A percentile compares a stretch with the other conserved stretches of the same genome.
phyloP scores from a whole-genome alignment of 148 eudicot genomes.

The Dysphania ambrosioides region DNA sequence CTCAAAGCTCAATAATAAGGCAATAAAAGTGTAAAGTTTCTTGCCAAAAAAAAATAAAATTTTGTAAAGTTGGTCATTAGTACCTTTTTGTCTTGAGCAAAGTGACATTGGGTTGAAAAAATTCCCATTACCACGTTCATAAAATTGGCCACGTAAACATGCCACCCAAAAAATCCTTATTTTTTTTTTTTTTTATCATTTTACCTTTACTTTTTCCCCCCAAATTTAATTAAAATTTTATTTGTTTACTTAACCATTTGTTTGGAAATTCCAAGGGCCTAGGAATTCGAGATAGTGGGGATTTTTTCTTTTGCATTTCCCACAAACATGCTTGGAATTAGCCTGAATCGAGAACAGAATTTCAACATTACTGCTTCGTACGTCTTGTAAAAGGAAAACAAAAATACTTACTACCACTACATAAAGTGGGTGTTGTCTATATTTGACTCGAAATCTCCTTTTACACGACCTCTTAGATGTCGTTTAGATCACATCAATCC shows the following conservation, averaged over 20 bases:
- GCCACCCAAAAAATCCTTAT: not conserved
- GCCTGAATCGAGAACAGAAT: slow-evolving; percentile 32
- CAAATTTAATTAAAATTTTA: not conserved
- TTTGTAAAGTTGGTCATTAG: slow-evolving; percentile 8
- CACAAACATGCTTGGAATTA: slow-evolving; percentile 57
- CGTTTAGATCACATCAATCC: too few species aligned
- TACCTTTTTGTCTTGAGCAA: slow-evolving; percentile 16
- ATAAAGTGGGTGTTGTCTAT: slow-evolving; percentile 8
- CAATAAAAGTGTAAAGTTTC: slow-evolving; percentile 18
- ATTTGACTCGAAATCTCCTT: not conserved
- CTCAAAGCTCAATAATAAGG: slow-evolving; percentile 16
- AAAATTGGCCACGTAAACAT: not conserved
- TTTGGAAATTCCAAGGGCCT: slow-evolving; percentile 46
- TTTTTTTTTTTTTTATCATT: not conserved
- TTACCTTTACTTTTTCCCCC: not conserved
- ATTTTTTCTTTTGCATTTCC: slow-evolving; percentile 33
- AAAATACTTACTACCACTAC: slow-evolving; percentile 1
- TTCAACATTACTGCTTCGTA: slow-evolving; percentile 23
- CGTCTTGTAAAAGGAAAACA: not conserved
- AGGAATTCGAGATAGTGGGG: slow-evolving; percentile 59
- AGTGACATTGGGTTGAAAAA: slow-evolving; percentile 8
- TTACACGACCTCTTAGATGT: not conserved
- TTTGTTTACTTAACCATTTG: not conserved
- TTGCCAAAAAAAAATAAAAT: too few species aligned
- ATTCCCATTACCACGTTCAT: slow-evolving; percentile 1